Evolutionary conservation across 2,329 filamentous ascomycete genomes (phyloP).

Genomic region (Aspergillaceae sp.): DNA sequence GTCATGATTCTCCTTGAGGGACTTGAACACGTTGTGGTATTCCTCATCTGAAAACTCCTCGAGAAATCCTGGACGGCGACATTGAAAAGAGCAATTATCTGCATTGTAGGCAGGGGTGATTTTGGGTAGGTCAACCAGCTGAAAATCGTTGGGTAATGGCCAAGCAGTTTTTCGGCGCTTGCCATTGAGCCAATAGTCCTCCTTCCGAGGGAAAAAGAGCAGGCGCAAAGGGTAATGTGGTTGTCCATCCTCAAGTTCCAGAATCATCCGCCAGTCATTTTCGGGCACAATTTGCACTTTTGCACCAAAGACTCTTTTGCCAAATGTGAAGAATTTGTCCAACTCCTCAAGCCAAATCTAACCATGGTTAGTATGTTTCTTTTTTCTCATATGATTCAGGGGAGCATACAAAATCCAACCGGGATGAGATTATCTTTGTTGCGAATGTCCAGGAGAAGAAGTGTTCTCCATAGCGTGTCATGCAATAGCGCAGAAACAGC

Average conservation of each 20-base stretch:
- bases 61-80: background rate
- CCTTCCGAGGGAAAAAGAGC: background rate
- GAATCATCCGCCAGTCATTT: background rate
- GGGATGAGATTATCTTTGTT: background rate
- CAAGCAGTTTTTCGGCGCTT: background rate
- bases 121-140: background rate
- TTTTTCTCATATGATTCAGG: background rate
- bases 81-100: background rate
- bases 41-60: background rate
- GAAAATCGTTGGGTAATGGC: background rate
- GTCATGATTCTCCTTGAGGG: background rate
- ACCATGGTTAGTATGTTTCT: background rate
- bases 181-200: background rate
- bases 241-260: background rate
- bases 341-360: background rate
- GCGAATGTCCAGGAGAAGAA: background rate
- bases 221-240: background rate
- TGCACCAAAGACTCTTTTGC: background rate
- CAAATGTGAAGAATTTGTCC: background rate
- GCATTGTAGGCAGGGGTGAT: background rate
- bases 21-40: background rate
- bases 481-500: background rate
- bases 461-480: background rate
- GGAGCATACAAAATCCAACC: background rate
- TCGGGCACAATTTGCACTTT: background rate